phyloP scores from a whole-genome alignment of 1,139 yeast species.

The Protomyces macrosporus region DNA sequence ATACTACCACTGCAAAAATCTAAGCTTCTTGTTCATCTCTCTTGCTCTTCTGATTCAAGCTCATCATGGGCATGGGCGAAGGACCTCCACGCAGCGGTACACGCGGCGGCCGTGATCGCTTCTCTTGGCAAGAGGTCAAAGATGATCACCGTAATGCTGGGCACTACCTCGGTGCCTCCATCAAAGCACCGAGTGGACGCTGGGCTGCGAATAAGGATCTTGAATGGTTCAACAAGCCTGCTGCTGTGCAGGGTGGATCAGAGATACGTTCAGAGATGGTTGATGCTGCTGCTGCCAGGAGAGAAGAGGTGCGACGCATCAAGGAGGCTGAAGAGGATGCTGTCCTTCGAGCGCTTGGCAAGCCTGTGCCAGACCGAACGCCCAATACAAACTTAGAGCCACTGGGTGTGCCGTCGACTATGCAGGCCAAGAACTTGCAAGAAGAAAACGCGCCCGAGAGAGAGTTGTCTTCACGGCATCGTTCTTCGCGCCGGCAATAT shows the following conservation, averaged over 20 bases:
- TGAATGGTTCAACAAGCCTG: conserved; percentile 35
- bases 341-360: conserved; percentile 10
- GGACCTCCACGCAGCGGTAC: conserved; percentile 34
- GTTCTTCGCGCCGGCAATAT: no score
- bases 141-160: conserved; percentile 34
- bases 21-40: no score
- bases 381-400: neutral
- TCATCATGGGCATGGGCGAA: conserved; percentile 10
- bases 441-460: no score
- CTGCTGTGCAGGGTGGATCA: neutral
- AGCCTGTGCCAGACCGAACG: neutral
- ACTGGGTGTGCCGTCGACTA: neutral
- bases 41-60: neutral
- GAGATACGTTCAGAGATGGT: neutral
- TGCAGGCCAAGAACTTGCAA: no score
- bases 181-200: conserved; percentile 36
- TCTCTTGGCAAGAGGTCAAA: conserved; percentile 36
- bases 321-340: conserved; percentile 35
- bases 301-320: conserved; percentile 25
- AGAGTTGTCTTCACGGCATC: no score
- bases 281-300: conserved; percentile 5
- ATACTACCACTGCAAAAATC: no score
- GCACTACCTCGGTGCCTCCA: conserved; percentile 36
- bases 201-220: conserved; percentile 34
- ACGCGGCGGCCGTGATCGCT: conserved; percentile 37